phyloP scores from a whole-genome alignment of 2,329 filamentous ascomycete genomes.

The Mycosphaerelloides madeirae region DNA sequence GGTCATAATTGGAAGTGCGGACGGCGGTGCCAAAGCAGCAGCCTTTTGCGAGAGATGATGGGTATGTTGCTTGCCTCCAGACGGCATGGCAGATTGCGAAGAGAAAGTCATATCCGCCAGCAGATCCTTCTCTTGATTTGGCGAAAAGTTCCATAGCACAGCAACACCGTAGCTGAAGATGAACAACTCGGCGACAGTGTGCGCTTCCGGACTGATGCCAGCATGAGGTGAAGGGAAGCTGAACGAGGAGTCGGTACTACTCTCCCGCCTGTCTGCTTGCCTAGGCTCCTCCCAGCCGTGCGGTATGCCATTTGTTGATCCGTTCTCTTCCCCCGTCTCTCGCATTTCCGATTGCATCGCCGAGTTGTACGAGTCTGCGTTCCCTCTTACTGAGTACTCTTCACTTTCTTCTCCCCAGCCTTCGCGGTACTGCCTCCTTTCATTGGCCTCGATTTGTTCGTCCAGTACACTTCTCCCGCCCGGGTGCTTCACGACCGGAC shows the following conservation, averaged over 20 bases:
- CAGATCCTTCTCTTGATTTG: slow-evolving; percentile 92
- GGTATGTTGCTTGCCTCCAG: slow-evolving; percentile 12
- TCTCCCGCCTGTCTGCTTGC: slow-evolving; percentile 21
- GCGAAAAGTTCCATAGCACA: slow-evolving; percentile 98
- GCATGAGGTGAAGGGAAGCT: slow-evolving; percentile 45
- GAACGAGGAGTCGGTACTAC: slow-evolving; percentile 35
- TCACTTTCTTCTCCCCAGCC: slow-evolving; percentile 84
- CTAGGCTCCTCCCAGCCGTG: slow-evolving; percentile 9
- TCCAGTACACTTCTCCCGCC: slow-evolving; percentile 90
- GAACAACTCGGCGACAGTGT: slow-evolving; percentile 89
- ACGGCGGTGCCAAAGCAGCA: slow-evolving; percentile 36
- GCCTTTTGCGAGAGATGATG: slow-evolving; percentile 24
- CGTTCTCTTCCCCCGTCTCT: slow-evolving; percentile 5
- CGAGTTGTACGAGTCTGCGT: slow-evolving; percentile 16
- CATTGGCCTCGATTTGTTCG: slow-evolving; percentile 91
- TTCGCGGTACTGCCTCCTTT: slow-evolving; percentile 81
- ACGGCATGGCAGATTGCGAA: slow-evolving; percentile 19
- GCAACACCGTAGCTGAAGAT: slow-evolving; percentile 96
- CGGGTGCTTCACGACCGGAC: slow-evolving; percentile 85
- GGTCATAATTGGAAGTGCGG: slow-evolving; percentile 61
- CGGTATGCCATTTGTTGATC: slow-evolving; percentile 11
- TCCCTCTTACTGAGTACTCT: slow-evolving; percentile 42
- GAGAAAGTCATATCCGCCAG: slow-evolving; percentile 92
- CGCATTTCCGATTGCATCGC: slow-evolving; percentile 15
- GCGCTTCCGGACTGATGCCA: slow-evolving; percentile 63